A percentile compares a stretch with the other conserved stretches of the same genome.
Conservation (phyloP, 2,329 filamentous ascomycete species). For the Epichloe brachyelytri region DNA sequence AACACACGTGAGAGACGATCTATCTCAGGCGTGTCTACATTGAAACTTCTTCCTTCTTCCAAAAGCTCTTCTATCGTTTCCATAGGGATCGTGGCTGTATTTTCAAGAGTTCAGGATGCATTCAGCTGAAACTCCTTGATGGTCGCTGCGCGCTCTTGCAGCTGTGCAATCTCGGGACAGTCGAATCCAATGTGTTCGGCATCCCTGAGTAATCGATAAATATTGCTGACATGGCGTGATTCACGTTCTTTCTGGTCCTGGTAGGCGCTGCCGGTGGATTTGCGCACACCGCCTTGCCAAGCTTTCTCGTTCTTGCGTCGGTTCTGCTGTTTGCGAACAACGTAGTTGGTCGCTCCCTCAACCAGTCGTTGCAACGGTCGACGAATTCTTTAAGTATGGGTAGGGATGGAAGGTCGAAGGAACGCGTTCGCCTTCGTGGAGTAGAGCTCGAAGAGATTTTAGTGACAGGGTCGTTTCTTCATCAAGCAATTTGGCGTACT, state of each 20-base stretch:
- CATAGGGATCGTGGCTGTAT: slow-evolving; percentile 48
- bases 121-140: slow-evolving; percentile 76
- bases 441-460: slow-evolving; percentile 69
- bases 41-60: slow-evolving; percentile 80
- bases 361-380: slow-evolving; percentile 95
- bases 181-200: slow-evolving; percentile 86
- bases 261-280: slow-evolving; percentile 42
- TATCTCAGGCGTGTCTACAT: slow-evolving; percentile 81
- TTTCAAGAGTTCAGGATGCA: slow-evolving; percentile 57
- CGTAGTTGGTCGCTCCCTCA: slow-evolving; percentile 92
- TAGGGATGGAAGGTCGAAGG: slow-evolving; percentile 74
- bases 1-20: slow-evolving; percentile 69
- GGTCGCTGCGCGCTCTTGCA: slow-evolving; percentile 73
- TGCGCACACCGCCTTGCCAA: slow-evolving; percentile 63
- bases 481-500: slow-evolving; percentile 72
- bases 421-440: slow-evolving; percentile 92
- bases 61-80: slow-evolving; percentile 78
- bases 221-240: slow-evolving; percentile 76
- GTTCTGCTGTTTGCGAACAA: slow-evolving; percentile 93
- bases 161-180: slow-evolving; percentile 74
- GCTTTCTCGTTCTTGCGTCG: slow-evolving; percentile 87
- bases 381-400: slow-evolving; percentile 78
- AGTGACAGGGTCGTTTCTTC: slow-evolving; percentile 76
- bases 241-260: slow-evolving; percentile 73
- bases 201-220: slow-evolving; percentile 69